Evolutionary conservation across 1,284 basidiomycete species (phyloP).

Genomic region (Austroboletus novae-zelandiae): DNA sequence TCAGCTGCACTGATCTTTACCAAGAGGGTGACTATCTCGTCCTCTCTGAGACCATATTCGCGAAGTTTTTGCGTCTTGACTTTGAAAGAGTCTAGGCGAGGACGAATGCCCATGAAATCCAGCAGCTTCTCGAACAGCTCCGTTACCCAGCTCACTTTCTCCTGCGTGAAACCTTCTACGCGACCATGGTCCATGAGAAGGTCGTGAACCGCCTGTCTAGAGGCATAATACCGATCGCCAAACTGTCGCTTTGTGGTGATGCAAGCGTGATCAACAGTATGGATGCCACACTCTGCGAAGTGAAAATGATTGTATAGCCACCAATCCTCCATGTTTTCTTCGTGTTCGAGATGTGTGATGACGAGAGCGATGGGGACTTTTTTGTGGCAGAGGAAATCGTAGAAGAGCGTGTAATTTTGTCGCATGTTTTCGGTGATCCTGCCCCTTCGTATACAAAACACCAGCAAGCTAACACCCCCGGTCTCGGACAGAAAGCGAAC

Average conservation of each 20-base stretch:
- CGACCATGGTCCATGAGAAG: conserved; percentile 23
- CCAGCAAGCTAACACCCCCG: conserved; percentile 34
- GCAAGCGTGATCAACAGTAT: conserved; percentile 24
- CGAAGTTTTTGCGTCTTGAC: conserved; percentile 27
- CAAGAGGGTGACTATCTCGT: conserved; percentile 22
- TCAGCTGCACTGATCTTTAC: conserved; percentile 22
- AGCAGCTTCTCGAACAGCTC: conserved; percentile 26
- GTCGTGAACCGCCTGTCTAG: conserved; percentile 22
- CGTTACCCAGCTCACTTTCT: conserved; percentile 25
- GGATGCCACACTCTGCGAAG: conserved; percentile 20
- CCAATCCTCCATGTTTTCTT: conserved; percentile 30
- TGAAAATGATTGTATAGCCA: conserved; percentile 22
- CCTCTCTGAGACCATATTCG: conserved; percentile 28
- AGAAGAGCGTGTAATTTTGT: conserved; percentile 35
- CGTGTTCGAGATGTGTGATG: conserved; percentile 29
- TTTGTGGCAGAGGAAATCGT: conserved; percentile 30
- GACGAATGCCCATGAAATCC: conserved; percentile 24
- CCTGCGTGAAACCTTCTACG: conserved; percentile 22
- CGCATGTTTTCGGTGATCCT: conserved; percentile 33
- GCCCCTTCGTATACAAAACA: conserved; percentile 36
- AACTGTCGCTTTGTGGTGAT: conserved; percentile 30
- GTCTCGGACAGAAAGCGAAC: conserved; percentile 23
- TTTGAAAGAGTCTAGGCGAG: conserved; percentile 25
- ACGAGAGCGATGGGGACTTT: conserved; percentile 31
- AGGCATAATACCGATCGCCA: conserved; percentile 23